Evolutionary conservation across 1,284 basidiomycete genomes (phyloP).

Genomic region (Pholiota adiposa): DNA sequence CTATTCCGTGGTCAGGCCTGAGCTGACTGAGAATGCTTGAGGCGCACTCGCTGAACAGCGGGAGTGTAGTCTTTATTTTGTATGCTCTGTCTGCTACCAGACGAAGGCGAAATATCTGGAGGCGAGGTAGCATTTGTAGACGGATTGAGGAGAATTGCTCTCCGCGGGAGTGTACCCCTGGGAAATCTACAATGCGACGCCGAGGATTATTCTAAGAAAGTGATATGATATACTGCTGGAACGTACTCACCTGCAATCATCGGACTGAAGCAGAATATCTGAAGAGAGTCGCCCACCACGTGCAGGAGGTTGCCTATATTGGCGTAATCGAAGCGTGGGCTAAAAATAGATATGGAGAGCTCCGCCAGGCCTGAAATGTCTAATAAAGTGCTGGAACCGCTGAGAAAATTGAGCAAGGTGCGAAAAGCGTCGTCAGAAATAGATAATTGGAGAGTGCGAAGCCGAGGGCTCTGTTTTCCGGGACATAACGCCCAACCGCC

Average conservation of each 20-base stretch:
- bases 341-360: slow-evolving; percentile 11
- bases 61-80: neutral
- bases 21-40: neutral
- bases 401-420: neutral
- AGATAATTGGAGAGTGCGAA: slow-evolving; percentile 3
- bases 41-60: neutral
- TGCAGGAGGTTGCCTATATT: neutral
- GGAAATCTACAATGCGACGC: neutral
- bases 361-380: neutral
- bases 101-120: neutral
- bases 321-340: slow-evolving; percentile 1
- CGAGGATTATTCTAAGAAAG: neutral
- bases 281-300: neutral
- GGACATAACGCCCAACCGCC: neutral
- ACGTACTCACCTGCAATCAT: slow-evolving; percentile 8
- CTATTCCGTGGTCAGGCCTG: neutral
- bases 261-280: slow-evolving; percentile 7
- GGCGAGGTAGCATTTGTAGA: neutral
- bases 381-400: neutral
- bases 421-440: slow-evolving; percentile 3
- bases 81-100: slow-evolving; percentile 34
- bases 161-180: neutral
- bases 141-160: neutral
- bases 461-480: neutral
- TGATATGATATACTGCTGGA: too few relatives aligned